Base-by-base conservation (phyloP, 768 basidiomycete species). In the Boletus rufocinnamomeus region DNA sequence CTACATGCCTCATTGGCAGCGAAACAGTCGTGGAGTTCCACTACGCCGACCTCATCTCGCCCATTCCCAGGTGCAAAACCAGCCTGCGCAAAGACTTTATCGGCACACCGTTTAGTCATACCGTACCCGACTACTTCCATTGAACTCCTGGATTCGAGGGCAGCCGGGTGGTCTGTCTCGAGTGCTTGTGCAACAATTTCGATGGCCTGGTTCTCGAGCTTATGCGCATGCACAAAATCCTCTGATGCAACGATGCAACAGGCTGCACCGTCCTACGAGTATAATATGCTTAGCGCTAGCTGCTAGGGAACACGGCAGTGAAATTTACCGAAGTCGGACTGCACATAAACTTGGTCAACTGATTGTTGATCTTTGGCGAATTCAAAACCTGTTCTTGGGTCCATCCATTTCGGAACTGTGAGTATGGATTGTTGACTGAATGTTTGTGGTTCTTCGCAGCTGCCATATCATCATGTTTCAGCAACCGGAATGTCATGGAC, bases 21-120 rank as follows among this genome's bases (percentile, higher is more conserved):
- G 69, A 93, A 94, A 69, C 93, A 94, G 64, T 94, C 92, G 59
- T 94, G 92, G 9, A 94, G 77, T 69, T 95, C 93, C 8, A 94
- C 74, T 0, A 93, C 90, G n/a, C 89, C 89, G 16, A 94, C 86
- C 57, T 88, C 80, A 57, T 90, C 84, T 45, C 91, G 75, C 6
- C 77, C 88, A 63, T 84, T 69, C 0, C 85, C 86, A 8, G 80
- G 76, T 9, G 75, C 74, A 65, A 92, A 86, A 4, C 89, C 89
- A 16, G 91, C 91, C 43, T 87, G 78, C 43, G 74, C 73, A 68
- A 91, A 94, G 1, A 85, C 88, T 52, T 84, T 76, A 65, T 90
- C 83, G 4, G 91, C 85, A 48, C 82, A 83, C 21, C 72, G 73
- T 66, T 86, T 85, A 3, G 88, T 80, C 90, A 94, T 94, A 53